Evolutionary conservation across 805 yeast species (phyloP).

Genomic region (Candida chauliodis): DNA sequence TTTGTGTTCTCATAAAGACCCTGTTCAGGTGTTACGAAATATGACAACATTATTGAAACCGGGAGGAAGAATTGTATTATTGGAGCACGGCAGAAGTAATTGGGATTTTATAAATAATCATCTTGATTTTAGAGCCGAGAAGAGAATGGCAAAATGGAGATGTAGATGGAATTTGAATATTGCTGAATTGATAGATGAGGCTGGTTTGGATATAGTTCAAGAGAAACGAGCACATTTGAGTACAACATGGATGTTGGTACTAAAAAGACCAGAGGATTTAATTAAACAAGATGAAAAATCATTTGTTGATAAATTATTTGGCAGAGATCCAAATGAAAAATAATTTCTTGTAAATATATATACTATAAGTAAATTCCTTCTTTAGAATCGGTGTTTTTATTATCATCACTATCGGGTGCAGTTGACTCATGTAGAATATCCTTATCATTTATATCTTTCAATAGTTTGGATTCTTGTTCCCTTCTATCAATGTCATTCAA

Average conservation of each 20-base stretch:
- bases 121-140: conserved; percentile 78
- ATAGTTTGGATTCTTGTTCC: conserved; percentile 5
- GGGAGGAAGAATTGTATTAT: conserved; percentile 79
- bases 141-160: conserved; percentile 88
- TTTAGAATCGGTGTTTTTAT: no score
- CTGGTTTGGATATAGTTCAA: conserved; percentile 79
- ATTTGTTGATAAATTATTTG: conserved; percentile 38
- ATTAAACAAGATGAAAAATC: conserved; percentile 42
- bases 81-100: conserved; percentile 91
- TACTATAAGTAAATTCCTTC: conserved; percentile 19
- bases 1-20: conserved; percentile 92
- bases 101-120: conserved; percentile 75
- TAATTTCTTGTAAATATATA: conserved; percentile 7
- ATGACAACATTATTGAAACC: conserved; percentile 75
- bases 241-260: conserved; percentile 83
- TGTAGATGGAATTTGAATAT: conserved; percentile 97
- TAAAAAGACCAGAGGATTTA: conserved; percentile 70
- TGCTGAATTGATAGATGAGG: conserved; percentile 76
- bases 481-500: conserved; percentile 5
- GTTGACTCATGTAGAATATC: conserved; percentile 1
- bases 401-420: neutral
- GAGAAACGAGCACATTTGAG: conserved; percentile 85
- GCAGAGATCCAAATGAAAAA: conserved; percentile 18
- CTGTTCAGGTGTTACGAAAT: conserved; percentile 73
- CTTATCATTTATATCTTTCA: conserved; percentile 4